Conservation (phyloP, 441 rosid species). For the Arabidopsis hybrid region DNA sequence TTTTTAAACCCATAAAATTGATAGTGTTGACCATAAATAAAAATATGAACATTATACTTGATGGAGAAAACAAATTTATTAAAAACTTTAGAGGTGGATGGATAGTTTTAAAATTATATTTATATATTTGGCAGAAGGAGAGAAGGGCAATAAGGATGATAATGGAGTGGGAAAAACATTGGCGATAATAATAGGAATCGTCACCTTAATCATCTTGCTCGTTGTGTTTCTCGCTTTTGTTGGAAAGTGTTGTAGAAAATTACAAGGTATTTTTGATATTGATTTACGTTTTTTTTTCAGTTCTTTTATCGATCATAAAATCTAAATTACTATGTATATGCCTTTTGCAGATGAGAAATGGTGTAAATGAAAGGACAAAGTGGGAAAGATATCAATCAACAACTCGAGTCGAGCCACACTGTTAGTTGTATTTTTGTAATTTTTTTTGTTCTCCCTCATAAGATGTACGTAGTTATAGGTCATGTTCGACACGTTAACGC, state of each 20-base stretch:
- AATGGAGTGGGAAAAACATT: slow-evolving; percentile 69
- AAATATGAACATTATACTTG: no score
- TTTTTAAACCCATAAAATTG: no score
- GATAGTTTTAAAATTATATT: background rate
- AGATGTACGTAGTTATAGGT: slow-evolving; percentile 20
- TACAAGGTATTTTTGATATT: slow-evolving; percentile 53
- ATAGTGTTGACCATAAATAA: no score
- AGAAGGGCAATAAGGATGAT: slow-evolving; percentile 47
- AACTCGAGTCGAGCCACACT: slow-evolving; percentile 22
- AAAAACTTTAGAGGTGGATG: background rate
- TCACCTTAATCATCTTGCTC: slow-evolving; percentile 74
- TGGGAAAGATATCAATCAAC: slow-evolving; percentile 24
- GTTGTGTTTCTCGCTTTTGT: slow-evolving; percentile 74
- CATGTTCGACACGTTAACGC: no score
- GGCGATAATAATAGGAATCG: slow-evolving; percentile 81
- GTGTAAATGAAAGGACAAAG: slow-evolving; percentile 21
- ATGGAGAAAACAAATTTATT: no score
- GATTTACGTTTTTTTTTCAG: background rate
- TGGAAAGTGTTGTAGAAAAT: slow-evolving; percentile 57
- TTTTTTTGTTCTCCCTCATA: slow-evolving; percentile 17
- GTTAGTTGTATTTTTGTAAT: slow-evolving; percentile 36
- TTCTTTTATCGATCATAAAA: background rate
- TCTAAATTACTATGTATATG: background rate
- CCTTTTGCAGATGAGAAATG: slow-evolving; percentile 37
- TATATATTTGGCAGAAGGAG: slow-evolving; percentile 7